phyloP scores from a whole-genome alignment of 176 grass and related monocot species.

The Phragmites australis region DNA sequence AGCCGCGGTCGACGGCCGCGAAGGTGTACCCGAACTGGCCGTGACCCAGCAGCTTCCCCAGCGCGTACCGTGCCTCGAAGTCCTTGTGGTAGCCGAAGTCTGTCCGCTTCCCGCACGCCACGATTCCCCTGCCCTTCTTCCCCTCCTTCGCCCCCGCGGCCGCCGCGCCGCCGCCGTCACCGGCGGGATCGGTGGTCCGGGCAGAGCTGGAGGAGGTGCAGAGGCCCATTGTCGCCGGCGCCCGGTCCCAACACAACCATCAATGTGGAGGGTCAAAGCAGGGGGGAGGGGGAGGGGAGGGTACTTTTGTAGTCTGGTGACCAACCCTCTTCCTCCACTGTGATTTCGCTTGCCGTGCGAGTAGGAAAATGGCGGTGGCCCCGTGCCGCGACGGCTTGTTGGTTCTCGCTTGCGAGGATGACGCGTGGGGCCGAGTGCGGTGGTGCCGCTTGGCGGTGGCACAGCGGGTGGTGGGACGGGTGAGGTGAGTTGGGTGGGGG shows the following conservation, averaged over 20 bases:
- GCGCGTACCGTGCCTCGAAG: conserved; percentile 65
- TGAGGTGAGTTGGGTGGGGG: not conserved
- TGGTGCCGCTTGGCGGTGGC: not conserved
- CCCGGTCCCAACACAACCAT: conserved; percentile 32
- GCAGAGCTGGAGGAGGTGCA: conserved; percentile 41
- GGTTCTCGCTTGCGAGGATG: not conserved
- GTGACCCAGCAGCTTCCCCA: conserved; percentile 80
- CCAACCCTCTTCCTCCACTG: not conserved
- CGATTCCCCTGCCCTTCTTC: conserved; percentile 28
- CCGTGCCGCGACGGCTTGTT: too few species aligned
- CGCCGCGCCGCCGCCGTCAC: not conserved
- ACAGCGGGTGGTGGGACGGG: not conserved
- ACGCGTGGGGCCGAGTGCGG: not conserved
- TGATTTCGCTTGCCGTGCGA: not conserved
- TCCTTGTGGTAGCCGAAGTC: conserved; percentile 89
- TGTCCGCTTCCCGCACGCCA: conserved; percentile 76
- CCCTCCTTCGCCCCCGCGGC: not conserved
- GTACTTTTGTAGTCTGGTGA: not conserved
- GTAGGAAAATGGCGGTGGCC: conserved; percentile 24
- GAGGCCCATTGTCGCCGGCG: conserved; percentile 48
- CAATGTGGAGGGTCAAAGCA: conserved; percentile 39
- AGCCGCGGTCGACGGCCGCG: conserved; percentile 66
- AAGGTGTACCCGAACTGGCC: conserved; percentile 87
- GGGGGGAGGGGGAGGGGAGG: too few species aligned
- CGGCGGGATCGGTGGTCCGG: not conserved